Evolutionary conservation across 441 rosid genomes (phyloP), one percentile per base, ranked within the genome.

Genomic region (Arabidopsis hybrid): DNA sequence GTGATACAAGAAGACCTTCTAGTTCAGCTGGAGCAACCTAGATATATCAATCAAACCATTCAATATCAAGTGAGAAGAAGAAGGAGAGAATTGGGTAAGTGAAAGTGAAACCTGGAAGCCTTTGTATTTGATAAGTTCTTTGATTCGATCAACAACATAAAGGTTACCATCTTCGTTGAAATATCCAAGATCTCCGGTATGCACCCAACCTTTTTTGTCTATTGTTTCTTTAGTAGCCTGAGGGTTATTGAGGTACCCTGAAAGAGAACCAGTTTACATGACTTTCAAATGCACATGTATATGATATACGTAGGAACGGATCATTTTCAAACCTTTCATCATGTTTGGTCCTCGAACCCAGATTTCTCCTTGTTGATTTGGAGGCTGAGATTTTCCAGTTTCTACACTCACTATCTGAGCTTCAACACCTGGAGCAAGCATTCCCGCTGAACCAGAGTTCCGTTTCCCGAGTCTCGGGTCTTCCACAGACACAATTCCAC

Each of bases 21-120:
- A 95, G 88, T 81, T 95, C 98, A 17, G 97, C 99, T 34, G 99
- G 99, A 53, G 99, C 99, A 80, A 95, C 88, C 98, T 95, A 47
- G 51, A 56, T 53, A 61, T 21, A 62, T 45, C 26, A 21, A 21
- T 45, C 51, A 56, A 59, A 14, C 57, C 14, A 26, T 56, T n/a
- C 12, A 49, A 39, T 2, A n/a, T 5, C 26, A 21, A 21, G 26
- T 21, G 26, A 21, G 26, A 21, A 21, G 18, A 18, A 32, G 42
- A 45, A 50, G 32, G 45, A 31, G 46, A 60, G 13, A 60, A 10
- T 3, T n/a, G 10, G 29, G 21, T 21, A 21, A 21, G 26, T 21
- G 26, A 21, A 16, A 62, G 45, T 56, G 16, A 59, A 56, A 91
- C 95, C 89, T 89, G 93, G 76, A 82, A 89, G 64, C 90, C 95